These are phyloP conservation scores for Solanum infundibuliforme DNA, from an alignment of 257 asterid genomes.

Conservation along the genomic window DNA sequence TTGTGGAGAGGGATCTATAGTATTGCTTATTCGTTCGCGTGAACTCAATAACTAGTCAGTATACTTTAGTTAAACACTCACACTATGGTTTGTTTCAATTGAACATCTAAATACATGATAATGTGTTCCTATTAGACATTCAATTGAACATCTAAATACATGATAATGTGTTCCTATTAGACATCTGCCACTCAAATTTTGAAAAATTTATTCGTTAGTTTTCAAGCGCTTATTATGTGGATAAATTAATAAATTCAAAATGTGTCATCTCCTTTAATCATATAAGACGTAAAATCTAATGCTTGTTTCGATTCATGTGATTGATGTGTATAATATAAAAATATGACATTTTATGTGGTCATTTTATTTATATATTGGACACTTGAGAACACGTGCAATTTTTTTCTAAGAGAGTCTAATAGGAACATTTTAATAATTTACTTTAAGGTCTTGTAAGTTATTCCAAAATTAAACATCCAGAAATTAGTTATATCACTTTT, in stretches of 20 bases:
- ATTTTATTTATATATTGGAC: not conserved
- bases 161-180: not conserved
- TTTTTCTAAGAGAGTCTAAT: not conserved
- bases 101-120: not conserved
- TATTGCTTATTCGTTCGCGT: not conserved
- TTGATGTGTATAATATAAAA: not conserved
- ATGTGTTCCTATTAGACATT: not conserved
- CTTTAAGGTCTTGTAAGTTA: not conserved
- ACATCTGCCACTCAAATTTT: not conserved
- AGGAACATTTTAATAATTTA: not conserved
- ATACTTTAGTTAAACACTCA: not conserved
- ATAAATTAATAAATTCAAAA: not conserved
- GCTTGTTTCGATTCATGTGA: not conserved
- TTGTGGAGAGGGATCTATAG: not conserved
- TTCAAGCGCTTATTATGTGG: not conserved
- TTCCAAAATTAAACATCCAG: too few species aligned
- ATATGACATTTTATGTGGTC: not conserved
- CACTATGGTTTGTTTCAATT: not conserved
- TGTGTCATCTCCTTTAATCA: not conserved
- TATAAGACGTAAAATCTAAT: not conserved
- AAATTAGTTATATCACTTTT: not conserved
- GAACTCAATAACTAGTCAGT: not conserved
- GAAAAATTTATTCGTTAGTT: not conserved
- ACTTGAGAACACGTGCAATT: not conserved
- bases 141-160: not conserved